Percentiles rank a stretch among this genome's conserved stretches.
Conservation (phyloP, 176 grass and related monocot species). For the Paspalum vaginatum region DNA sequence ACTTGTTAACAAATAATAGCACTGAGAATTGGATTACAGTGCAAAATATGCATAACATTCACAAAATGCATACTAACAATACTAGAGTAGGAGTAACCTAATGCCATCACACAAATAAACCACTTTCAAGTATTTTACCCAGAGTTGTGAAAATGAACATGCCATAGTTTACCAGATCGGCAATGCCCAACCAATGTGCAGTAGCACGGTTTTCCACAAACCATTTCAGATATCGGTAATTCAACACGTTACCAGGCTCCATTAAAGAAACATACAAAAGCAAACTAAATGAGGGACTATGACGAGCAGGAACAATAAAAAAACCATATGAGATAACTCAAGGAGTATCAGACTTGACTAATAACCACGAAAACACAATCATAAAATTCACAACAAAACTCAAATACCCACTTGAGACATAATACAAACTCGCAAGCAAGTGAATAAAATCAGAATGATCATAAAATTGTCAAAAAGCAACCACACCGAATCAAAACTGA, state of each 20-base stretch:
- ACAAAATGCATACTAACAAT: slow-evolving; percentile 5
- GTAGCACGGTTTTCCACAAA: not conserved
- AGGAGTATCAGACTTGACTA: too few species aligned
- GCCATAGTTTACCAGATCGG: not conserved
- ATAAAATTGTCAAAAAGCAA: not conserved
- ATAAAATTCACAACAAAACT: not conserved
- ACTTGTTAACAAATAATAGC: too few species aligned
- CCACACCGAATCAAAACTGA: not conserved
- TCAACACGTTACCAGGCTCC: not conserved
- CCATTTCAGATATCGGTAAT: not conserved
- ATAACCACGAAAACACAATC: not conserved
- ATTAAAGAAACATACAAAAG: not conserved
- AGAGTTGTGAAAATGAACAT: not conserved
- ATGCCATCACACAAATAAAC: not conserved
- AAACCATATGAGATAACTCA: not conserved
- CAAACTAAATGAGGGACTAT: not conserved
- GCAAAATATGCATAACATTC: not conserved
- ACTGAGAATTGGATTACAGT: not conserved
- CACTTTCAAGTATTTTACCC: not conserved
- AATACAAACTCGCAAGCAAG: not conserved
- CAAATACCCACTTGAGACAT: not conserved
- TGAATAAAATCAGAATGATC: too few species aligned
- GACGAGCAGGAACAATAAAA: not conserved
- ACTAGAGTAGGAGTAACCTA: not conserved
- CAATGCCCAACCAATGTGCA: not conserved